Evolutionary conservation across 176 grass and related monocot species (phyloP).

Genomic region (Metroxylon sagu): DNA sequence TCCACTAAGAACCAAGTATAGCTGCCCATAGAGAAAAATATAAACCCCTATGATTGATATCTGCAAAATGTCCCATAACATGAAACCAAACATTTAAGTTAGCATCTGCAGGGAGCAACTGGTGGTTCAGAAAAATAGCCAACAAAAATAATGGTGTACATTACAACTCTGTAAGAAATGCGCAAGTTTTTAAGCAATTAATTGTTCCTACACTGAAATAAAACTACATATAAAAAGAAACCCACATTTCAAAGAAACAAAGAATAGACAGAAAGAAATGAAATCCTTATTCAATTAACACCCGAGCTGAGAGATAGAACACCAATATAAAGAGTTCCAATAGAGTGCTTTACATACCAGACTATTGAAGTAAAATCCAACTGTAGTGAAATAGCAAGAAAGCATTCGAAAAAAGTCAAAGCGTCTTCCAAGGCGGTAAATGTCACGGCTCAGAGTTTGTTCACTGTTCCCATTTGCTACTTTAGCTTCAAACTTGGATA

Average conservation of each 20-base stretch:
- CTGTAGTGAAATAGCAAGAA: conserved; percentile 93
- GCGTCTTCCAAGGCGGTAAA: conserved; percentile 51
- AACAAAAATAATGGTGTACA: too few species aligned
- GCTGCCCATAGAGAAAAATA: conserved; percentile 85
- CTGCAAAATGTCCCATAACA: conserved; percentile 27
- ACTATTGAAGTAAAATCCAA: conserved; percentile 96
- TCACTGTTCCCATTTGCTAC: conserved; percentile 97
- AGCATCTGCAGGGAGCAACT: too few species aligned
- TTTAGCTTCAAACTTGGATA: conserved; percentile 97
- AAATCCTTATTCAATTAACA: too few species aligned
- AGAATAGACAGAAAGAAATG: too few species aligned
- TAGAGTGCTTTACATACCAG: conserved; percentile 41
- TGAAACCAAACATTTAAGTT: neutral
- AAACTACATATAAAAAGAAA: too few species aligned
- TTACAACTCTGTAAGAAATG: too few species aligned
- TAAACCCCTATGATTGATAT: conserved; percentile 86
- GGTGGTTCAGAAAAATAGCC: too few species aligned
- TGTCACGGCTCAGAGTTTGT: conserved; percentile 91
- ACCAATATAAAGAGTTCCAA: neutral
- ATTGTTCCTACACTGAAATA: too few species aligned
- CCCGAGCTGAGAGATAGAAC: neutral
- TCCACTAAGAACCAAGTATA: conserved; percentile 94
- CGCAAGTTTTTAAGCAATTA: too few species aligned
- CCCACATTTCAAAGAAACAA: too few species aligned
- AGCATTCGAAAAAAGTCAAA: conserved; percentile 98